These are phyloP conservation scores for Cyclotella kingstonii DNA, from an alignment of 108 stramenopile species.

Conservation along the genomic window DNA sequence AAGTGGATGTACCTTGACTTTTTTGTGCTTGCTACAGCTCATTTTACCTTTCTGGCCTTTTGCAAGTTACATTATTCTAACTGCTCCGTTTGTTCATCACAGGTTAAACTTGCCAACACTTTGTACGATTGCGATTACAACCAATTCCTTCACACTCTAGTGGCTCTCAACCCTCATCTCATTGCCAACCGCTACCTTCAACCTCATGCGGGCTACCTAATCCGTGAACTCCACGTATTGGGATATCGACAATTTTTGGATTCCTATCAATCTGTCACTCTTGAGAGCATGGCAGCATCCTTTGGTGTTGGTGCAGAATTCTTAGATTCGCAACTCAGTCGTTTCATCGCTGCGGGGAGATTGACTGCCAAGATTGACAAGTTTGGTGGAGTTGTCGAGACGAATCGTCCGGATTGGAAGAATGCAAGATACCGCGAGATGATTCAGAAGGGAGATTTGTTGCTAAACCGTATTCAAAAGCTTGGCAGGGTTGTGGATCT, in stretches of 20 bases:
- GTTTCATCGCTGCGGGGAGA: slow-evolving; percentile 95
- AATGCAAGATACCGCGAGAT: slow-evolving; percentile 96
- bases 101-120: slow-evolving; percentile 73
- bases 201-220: slow-evolving; percentile 81
- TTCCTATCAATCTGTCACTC: slow-evolving; percentile 95
- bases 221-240: slow-evolving; percentile 92
- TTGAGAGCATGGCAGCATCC: slow-evolving; percentile 89
- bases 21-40: not conserved
- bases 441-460: slow-evolving; percentile 95
- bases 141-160: slow-evolving; percentile 87
- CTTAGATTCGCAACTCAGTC: slow-evolving; percentile 92
- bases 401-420: slow-evolving; percentile 93
- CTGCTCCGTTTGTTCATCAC: not conserved
- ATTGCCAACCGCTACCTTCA: slow-evolving; percentile 82
- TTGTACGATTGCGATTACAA: slow-evolving; percentile 97
- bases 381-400: slow-evolving; percentile 96
- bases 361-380: slow-evolving; percentile 98
- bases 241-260: slow-evolving; percentile 98
- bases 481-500: slow-evolving; percentile 94
- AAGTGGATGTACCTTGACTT: not conserved
- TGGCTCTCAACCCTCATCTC: slow-evolving; percentile 78
- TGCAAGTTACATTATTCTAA: not conserved
- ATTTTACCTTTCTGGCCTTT: not conserved
- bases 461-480: slow-evolving; percentile 96
- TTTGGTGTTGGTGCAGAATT: slow-evolving; percentile 92